Conservation (phyloP, 441 rosid genomes). For the Erysimum pusillum region DNA sequence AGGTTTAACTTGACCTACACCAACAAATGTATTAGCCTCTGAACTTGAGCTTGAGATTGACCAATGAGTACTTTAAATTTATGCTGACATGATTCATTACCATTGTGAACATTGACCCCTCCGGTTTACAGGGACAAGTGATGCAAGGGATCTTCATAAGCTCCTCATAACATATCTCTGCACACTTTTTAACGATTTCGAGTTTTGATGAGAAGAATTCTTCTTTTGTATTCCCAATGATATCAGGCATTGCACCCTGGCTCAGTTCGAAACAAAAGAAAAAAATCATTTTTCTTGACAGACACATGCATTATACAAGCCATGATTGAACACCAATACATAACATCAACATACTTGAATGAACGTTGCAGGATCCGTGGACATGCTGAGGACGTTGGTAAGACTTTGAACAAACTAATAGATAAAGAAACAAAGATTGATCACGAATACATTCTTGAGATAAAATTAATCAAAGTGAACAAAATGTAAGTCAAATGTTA, state of each 20-base stretch:
- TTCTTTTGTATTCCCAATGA: constrained; percentile 49
- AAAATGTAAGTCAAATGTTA: no score
- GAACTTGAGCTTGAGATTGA: neutral
- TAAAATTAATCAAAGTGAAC: neutral
- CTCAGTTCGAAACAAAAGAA: neutral
- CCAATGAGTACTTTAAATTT: neutral
- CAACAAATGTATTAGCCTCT: constrained; percentile 15
- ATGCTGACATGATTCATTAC: neutral
- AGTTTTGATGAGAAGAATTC: constrained; percentile 45
- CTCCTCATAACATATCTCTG: constrained; percentile 47
- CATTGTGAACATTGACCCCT: constrained; percentile 51
- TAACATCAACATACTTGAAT: constrained; percentile 50
- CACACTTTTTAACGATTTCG: constrained; percentile 37
- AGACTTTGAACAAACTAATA: constrained; percentile 50
- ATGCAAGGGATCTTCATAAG: constrained; percentile 50
- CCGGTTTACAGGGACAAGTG: constrained; percentile 51
- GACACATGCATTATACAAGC: neutral
- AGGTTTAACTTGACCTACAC: constrained; percentile 44
- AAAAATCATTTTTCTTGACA: neutral
- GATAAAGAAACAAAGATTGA: neutral
- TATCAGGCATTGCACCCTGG: constrained; percentile 59
- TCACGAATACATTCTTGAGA: constrained; percentile 21
- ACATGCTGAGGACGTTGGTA: constrained; percentile 40
- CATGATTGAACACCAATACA: constrained; percentile 10
- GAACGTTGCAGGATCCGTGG: constrained; percentile 54